Percentiles rank a stretch among this genome's conserved stretches.
Evolutionary conservation across 2,329 filamentous ascomycete genomes (phyloP).

Genomic region (Penicillium sp.): DNA sequence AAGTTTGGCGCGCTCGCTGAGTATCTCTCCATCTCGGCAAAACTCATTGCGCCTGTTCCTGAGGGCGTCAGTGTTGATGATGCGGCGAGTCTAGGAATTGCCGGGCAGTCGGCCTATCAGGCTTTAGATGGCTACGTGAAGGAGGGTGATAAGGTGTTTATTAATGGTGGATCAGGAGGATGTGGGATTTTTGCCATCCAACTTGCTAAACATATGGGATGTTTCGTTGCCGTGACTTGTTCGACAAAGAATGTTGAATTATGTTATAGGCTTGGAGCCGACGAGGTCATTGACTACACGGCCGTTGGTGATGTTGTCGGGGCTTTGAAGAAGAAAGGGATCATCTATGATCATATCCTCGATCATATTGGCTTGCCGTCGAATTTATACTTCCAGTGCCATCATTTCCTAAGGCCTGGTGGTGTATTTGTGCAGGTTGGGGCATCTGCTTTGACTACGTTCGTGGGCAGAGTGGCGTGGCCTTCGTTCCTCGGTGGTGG

Average conservation of each 20-base stretch:
- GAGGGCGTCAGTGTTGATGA: conserved; percentile 43
- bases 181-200: conserved; percentile 61
- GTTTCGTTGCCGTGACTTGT: conserved; percentile 59
- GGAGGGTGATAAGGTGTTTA: conserved; percentile 57
- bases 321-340: conserved; percentile 48
- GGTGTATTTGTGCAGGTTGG: conserved; percentile 57
- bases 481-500: conserved; percentile 54
- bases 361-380: conserved; percentile 57
- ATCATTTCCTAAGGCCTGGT: conserved; percentile 50
- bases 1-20: conserved; percentile 47
- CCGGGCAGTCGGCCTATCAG: conserved; percentile 51
- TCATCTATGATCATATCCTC: conserved; percentile 53
- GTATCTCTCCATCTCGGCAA: conserved; percentile 39
- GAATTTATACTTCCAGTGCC: conserved; percentile 53
- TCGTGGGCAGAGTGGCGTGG: conserved; percentile 40
- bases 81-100: conserved; percentile 46
- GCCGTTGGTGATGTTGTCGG: conserved; percentile 46
- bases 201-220: conserved; percentile 60
- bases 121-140: conserved; percentile 48
- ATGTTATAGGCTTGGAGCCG: conserved; percentile 59
- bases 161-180: conserved; percentile 65
- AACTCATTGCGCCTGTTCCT: conserved; percentile 42
- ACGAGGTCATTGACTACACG: conserved; percentile 63
- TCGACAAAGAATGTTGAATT: conserved; percentile 58
- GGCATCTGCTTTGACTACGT: conserved; percentile 31